phyloP scores from a whole-genome alignment of 176 grass and related monocot genomes.

The Thalia dealbata region DNA sequence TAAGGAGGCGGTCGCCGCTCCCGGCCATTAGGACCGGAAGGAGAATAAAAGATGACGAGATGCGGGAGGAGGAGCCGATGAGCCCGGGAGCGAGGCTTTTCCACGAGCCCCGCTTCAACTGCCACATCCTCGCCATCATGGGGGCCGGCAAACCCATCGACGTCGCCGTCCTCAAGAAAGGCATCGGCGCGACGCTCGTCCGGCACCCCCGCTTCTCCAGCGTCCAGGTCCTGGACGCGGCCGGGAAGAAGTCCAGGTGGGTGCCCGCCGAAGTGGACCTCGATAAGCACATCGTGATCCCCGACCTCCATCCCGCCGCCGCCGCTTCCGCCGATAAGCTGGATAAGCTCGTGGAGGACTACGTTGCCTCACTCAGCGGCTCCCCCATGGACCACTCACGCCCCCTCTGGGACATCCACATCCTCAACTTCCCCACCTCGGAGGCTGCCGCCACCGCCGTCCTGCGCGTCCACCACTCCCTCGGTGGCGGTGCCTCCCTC shows the following conservation, averaged over 20 bases:
- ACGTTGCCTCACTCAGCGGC: conserved; percentile 50
- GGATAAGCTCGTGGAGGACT: conserved; percentile 60
- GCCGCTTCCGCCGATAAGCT: conserved; percentile 33
- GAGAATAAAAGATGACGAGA: neutral
- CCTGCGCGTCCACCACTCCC: conserved; percentile 58
- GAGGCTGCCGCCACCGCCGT: conserved; percentile 33
- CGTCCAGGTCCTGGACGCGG: conserved; percentile 25
- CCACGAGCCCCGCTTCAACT: neutral
- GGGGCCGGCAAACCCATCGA: neutral
- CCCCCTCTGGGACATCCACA: conserved; percentile 84
- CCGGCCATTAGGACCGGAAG: no score
- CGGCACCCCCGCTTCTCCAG: no score
- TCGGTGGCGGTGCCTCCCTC: conserved; percentile 79
- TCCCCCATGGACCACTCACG: conserved; percentile 40
- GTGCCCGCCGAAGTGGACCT: conserved; percentile 51
- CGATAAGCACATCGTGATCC: conserved; percentile 60
- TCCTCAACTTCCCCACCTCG: conserved; percentile 72
- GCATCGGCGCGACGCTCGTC: no score
- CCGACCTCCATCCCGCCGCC: conserved; percentile 28
- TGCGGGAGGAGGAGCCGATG: neutral
- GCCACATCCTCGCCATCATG: neutral
- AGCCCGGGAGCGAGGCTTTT: neutral
- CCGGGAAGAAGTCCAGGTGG: conserved; percentile 33
- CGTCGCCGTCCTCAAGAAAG: neutral
- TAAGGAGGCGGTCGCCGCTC: no score